Conservation (phyloP, 441 rosid species). For the Rhodomyrtus psidioides region DNA sequence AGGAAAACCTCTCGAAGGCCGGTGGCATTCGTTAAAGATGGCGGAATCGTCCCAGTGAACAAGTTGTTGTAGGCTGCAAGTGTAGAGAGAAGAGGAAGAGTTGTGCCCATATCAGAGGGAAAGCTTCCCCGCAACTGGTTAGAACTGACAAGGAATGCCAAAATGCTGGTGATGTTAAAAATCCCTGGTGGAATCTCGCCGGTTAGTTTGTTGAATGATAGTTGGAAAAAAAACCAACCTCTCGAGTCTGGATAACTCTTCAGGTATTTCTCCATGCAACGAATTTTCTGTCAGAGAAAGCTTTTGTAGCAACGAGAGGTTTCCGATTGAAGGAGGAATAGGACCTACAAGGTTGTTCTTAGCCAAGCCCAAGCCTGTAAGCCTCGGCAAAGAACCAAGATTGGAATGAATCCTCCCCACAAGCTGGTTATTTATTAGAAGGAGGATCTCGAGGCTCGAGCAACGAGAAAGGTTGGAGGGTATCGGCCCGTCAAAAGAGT, state of each 20-base stretch:
- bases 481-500: no score
- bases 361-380: no score
- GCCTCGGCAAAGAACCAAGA: no score
- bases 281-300: no score
- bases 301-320: no score
- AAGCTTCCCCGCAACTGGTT: not conserved
- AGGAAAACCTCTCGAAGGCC: fast-evolving
- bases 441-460: no score
- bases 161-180: not conserved
- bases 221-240: not conserved
- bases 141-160: fast-evolving
- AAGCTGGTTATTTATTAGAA: no score
- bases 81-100: fast-evolving
- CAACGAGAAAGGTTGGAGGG: no score
- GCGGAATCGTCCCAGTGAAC: not conserved
- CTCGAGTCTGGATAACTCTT: not conserved
- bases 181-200: not conserved
- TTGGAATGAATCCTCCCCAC: no score
- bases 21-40: not conserved
- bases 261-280: not conserved
- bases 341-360: no score
- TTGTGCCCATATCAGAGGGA: not conserved
- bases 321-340: no score
- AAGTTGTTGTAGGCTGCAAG: fast-evolving
- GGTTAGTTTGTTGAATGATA: not conserved